Base-by-base conservation (phyloP, 2,329 filamentous ascomycete genomes). In the Xylogone sp. region DNA sequence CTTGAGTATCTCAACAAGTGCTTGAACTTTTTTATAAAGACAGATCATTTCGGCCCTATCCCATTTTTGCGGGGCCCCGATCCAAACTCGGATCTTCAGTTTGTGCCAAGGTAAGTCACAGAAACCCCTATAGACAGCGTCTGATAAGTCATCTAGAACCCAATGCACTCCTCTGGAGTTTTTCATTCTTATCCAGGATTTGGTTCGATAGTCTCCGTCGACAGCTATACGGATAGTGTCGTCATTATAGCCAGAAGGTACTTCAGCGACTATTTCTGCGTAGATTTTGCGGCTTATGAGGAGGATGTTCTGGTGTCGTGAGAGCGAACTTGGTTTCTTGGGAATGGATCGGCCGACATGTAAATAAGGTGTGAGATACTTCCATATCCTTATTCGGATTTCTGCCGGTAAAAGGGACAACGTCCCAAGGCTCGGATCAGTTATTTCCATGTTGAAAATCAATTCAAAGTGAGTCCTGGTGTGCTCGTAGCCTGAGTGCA, bases 371-470 rank as follows among this genome's bases (percentile, higher is more conserved):
- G 45, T 42, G 48, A 54, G 21, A 42, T 54, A 45, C 45, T 51
- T 54, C 52, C 52, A 54, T 51, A 54, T 54, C 45, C 34, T 46
- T 49, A 13, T 47, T 22, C 52, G 52, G 34, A 54, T 42, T 34
- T 54, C 52, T 51, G 42, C 21, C 49, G 52, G 49, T 24, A 54
- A 43, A 48, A 51, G 42, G 42, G 49, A 54, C 42, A 54, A 50
- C 46, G 46, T 52, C 43, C 52, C 46, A 46, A 54, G 52, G 46
- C 46, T 49, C 24, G 49, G 49, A 44, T 52, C 29, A 44, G 21
- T 49, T 49, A 49, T 51, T 49, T 54, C 46, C 52, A 54, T 54
- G 46, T 54, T 54, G 52, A n/a, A 46, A 46, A 46, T 46, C 46
- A 45, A 52, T 52, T 48, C 22, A 52, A 48, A 51, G 50, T 49